phyloP scores from a whole-genome alignment of 306 rosid genomes.

The Vigna unguiculata region DNA sequence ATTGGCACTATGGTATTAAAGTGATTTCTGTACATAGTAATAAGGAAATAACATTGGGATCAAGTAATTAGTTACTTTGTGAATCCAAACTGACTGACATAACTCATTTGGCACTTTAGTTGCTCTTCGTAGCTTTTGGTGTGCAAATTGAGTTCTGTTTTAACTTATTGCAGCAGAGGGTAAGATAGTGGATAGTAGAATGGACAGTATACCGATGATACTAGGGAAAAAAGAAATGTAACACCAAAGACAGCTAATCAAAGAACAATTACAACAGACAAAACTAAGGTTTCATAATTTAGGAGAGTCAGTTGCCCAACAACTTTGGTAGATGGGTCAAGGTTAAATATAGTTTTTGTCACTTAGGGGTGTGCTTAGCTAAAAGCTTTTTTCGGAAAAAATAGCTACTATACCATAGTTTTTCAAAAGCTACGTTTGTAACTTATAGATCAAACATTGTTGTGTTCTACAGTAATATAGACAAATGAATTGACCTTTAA shows the following conservation, averaged over 20 bases:
- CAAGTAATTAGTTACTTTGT: constrained; percentile 12
- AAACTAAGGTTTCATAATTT: neutral
- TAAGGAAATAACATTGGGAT: constrained; percentile 14
- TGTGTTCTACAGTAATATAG: no score
- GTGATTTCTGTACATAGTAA: neutral
- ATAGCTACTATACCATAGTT: neutral
- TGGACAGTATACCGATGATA: neutral
- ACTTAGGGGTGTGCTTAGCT: neutral
- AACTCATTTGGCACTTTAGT: neutral
- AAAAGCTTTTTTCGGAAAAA: neutral
- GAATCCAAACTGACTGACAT: neutral
- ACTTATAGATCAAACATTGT: neutral
- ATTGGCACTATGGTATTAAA: constrained; percentile 14
- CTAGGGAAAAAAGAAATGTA: neutral
- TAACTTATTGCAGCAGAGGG: neutral
- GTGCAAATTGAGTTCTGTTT: neutral
- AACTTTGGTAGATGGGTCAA: neutral
- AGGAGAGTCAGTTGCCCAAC: neutral
- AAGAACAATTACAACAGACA: neutral
- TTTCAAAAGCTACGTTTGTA: neutral
- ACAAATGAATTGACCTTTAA: neutral
- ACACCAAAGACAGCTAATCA: neutral
- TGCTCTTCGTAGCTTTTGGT: neutral
- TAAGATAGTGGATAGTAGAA: neutral
- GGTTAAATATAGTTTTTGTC: neutral